A percentile compares a stretch with the other conserved stretches of the same genome.
These are phyloP conservation scores for Chlamydomonas sp. DNA, from an alignment of 139 green algal genomes.

Conservation along the genomic window DNA sequence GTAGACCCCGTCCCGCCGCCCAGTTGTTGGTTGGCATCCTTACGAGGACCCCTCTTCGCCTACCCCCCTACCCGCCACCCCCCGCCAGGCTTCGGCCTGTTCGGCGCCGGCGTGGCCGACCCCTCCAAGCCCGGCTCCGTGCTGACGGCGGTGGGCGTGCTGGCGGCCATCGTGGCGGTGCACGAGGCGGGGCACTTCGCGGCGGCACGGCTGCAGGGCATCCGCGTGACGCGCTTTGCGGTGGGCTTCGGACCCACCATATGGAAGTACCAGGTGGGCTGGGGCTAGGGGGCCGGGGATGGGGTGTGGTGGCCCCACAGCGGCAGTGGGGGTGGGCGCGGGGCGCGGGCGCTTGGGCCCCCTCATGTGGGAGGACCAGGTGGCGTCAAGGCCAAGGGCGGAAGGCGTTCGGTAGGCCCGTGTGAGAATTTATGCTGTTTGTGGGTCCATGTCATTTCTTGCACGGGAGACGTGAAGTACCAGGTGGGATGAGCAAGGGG, in stretches of 20 bases:
- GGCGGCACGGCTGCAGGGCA: constrained; percentile 82
- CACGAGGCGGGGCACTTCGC: constrained; percentile 95
- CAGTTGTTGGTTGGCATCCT: not conserved
- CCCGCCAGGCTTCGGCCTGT: not conserved
- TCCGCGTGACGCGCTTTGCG: constrained; percentile 95
- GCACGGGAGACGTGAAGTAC: no score
- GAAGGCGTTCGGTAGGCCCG: no score
- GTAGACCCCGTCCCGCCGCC: no score
- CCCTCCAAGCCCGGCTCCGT: constrained; percentile 54
- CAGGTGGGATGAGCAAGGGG: no score
- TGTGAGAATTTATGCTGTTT: no score
- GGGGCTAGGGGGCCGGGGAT: not conserved
- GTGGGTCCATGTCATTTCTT: no score
- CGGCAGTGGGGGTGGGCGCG: not conserved
- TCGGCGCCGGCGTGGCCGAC: not conserved
- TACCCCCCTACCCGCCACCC: not conserved
- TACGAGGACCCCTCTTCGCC: not conserved
- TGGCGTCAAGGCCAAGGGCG: no score
- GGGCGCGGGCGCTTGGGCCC: not conserved
- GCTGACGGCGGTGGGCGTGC: constrained; percentile 77
- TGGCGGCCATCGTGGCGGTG: constrained; percentile 90
- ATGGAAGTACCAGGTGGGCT: constrained; percentile 70
- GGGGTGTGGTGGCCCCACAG: no score
- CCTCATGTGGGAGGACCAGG: no score
- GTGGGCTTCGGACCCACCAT: constrained; percentile 96